Conservation (phyloP, 371 early-diverging fungal species). For the Saksenaea oblongispora region DNA sequence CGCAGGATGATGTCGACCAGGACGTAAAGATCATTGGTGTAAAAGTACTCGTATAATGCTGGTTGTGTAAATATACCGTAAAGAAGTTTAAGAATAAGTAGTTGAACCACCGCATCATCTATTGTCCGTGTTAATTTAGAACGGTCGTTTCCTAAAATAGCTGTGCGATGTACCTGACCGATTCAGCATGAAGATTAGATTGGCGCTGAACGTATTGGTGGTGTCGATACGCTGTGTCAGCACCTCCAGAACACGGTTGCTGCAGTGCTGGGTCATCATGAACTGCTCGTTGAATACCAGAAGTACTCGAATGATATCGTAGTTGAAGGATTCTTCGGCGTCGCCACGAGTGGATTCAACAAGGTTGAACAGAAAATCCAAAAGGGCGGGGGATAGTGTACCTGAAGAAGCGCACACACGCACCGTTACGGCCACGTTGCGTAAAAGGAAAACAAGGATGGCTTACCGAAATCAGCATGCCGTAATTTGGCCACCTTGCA, state of each 20-base stretch:
- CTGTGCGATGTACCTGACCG: constrained; percentile 66
- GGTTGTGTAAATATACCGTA: constrained; percentile 65
- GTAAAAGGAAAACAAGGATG: background rate
- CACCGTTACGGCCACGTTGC: background rate
- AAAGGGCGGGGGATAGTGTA: constrained; percentile 46
- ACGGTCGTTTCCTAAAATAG: constrained; percentile 8
- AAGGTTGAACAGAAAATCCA: constrained; percentile 63
- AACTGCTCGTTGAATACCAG: constrained; percentile 74
- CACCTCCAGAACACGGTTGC: constrained; percentile 59
- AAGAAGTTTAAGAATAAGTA: constrained; percentile 73
- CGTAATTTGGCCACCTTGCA: constrained; percentile 69
- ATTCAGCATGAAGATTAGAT: constrained; percentile 84
- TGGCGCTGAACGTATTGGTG: constrained; percentile 81
- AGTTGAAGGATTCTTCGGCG: constrained; percentile 72
- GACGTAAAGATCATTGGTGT: constrained; percentile 87
- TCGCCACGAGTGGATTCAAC: constrained; percentile 71
- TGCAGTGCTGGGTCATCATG: constrained; percentile 49
- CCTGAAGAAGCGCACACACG: constrained; percentile 7
- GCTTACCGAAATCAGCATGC: constrained; percentile 59
- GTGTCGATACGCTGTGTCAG: constrained; percentile 60
- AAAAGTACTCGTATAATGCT: constrained; percentile 69
- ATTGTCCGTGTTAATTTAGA: constrained; percentile 1
- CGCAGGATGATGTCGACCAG: constrained; percentile 82
- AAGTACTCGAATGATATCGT: constrained; percentile 67
- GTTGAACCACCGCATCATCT: constrained; percentile 71